Evolutionary conservation across 306 rosid genomes (phyloP).

Genomic region (Pyrus betulifolia): DNA sequence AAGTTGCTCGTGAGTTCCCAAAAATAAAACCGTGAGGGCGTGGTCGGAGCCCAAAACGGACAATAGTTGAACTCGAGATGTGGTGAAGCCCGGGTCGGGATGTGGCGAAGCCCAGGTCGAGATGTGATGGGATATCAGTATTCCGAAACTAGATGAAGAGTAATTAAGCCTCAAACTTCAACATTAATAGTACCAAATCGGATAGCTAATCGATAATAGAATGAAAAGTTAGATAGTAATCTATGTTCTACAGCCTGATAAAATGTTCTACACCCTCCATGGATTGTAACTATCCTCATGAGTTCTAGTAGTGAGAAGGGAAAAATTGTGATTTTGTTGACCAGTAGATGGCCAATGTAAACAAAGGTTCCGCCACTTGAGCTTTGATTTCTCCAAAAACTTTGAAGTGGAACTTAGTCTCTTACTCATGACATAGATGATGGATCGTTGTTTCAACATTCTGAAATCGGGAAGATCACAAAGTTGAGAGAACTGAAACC

Average conservation of each 20-base stretch:
- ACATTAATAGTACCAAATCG: background rate
- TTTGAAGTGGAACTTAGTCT: background rate
- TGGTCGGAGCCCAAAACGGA: no score
- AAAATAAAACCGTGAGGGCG: no score
- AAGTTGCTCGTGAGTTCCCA: no score
- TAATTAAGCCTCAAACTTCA: no score
- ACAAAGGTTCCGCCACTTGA: background rate
- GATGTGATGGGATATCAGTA: no score
- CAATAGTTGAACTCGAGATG: no score
- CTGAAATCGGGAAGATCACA: background rate
- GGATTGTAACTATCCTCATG: background rate
- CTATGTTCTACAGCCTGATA: background rate
- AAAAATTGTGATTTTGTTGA: background rate
- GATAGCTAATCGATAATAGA: background rate
- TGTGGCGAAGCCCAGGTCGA: no score
- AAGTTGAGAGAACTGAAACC: background rate
- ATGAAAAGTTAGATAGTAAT: background rate
- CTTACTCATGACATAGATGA: background rate
- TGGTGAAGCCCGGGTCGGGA: no score
- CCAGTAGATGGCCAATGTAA: background rate
- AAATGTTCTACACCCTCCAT: no score
- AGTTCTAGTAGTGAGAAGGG: background rate
- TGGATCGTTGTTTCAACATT: background rate
- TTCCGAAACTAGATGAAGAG: no score
- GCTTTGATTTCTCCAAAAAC: background rate